Percentiles rank a stretch among this genome's conserved stretches.
These are phyloP conservation scores for Primulina tabacum DNA, from an alignment of 257 asterid species.

Conservation along the genomic window DNA sequence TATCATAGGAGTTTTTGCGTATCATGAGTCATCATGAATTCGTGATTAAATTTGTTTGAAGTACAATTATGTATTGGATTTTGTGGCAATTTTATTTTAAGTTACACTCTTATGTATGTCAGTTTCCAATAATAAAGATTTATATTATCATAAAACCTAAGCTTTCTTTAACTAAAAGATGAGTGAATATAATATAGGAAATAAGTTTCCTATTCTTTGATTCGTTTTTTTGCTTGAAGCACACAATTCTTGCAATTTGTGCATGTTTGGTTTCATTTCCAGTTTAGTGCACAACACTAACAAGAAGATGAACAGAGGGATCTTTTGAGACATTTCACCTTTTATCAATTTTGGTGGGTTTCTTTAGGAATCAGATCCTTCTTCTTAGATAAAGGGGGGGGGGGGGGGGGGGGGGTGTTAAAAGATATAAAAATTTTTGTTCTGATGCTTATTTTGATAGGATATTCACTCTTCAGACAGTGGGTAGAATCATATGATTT, in stretches of 20 bases:
- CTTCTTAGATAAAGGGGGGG: conserved; percentile 41
- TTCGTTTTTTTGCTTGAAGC: conserved; percentile 32
- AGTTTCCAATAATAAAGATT: no score
- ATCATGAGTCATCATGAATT: no score
- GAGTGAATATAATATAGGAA: no score
- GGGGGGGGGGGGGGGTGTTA: no score
- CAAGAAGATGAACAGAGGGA: conserved; percentile 24
- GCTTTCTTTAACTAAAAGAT: no score
- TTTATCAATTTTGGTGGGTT: conserved; percentile 34
- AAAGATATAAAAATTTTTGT: conserved; percentile 17
- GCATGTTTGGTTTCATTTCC: conserved; percentile 11
- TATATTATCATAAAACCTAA: no score
- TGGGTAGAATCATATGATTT: neutral
- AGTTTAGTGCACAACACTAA: conserved; percentile 3
- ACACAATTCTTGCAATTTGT: conserved; percentile 25
- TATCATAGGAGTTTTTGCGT: no score
- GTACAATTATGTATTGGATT: no score
- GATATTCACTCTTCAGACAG: conserved; percentile 13
- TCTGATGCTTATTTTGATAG: conserved; percentile 32
- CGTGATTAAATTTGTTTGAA: no score
- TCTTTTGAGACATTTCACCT: conserved; percentile 22
- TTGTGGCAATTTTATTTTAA: no score
- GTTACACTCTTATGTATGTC: no score
- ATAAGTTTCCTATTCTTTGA: conserved; percentile 18
- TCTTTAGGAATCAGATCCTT: conserved; percentile 66